Evolutionary conservation across 2,329 filamentous ascomycete species (phyloP).

Genomic region (Trichoderma brevicompactum): DNA sequence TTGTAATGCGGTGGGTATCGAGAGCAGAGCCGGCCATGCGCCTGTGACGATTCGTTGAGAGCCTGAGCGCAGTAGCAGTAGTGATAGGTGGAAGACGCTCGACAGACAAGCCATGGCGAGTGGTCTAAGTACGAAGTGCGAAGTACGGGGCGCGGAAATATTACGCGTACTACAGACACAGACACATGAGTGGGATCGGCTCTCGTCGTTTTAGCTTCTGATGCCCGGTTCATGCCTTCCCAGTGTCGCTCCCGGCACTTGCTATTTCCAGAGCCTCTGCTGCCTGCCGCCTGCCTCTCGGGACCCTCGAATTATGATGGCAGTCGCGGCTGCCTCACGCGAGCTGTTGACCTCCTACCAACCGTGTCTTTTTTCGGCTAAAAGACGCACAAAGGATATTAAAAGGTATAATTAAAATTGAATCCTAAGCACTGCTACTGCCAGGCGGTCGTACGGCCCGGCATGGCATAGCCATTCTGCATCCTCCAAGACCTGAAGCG

Average conservation of each 20-base stretch:
- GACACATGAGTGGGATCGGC: slow-evolving; percentile 18
- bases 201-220: slow-evolving; percentile 19
- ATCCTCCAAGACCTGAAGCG: not conserved
- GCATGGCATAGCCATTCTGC: not conserved
- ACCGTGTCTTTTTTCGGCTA: slow-evolving; percentile 5
- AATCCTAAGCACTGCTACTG: not conserved
- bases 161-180: slow-evolving; percentile 1
- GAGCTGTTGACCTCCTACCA: not conserved
- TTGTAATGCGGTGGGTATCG: slow-evolving; percentile 25
- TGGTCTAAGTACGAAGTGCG: not conserved
- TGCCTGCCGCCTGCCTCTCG: not conserved
- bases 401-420: not conserved
- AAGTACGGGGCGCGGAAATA: not conserved
- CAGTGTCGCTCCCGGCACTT: slow-evolving; percentile 15
- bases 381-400: not conserved
- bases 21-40: not conserved
- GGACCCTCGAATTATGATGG: not conserved
- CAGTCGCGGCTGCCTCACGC: slow-evolving; percentile 1
- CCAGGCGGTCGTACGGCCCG: too few relatives aligned
- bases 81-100: not conserved
- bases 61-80: too few relatives aligned
- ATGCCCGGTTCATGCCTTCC: slow-evolving; percentile 11
- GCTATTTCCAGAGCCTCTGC: slow-evolving; percentile 19
- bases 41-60: slow-evolving; percentile 8
- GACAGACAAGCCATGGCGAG: not conserved